Evolutionary conservation across 1,284 basidiomycete species (phyloP).

Genomic region (Ustilago lituana): DNA sequence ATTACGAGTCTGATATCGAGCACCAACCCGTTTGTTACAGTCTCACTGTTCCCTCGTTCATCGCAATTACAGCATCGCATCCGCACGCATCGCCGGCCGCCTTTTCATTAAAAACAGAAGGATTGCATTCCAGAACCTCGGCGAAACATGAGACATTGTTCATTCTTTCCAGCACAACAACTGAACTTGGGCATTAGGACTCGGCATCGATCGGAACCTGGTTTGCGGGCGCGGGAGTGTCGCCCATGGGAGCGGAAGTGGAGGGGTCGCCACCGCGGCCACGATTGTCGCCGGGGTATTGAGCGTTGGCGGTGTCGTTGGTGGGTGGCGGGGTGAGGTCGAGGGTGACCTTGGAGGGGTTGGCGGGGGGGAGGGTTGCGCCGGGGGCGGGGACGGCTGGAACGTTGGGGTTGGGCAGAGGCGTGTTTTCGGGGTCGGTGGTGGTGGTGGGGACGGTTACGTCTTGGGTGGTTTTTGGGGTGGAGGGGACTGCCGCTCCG

Average conservation of each 20-base stretch:
- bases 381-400: conserved; percentile 32
- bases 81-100: too few species aligned
- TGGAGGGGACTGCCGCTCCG: background rate
- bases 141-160: conserved; percentile 7
- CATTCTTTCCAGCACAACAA: too few species aligned
- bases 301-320: conserved; percentile 28
- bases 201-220: conserved; percentile 44
- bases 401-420: conserved; percentile 8
- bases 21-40: too few species aligned
- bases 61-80: conserved; percentile 34
- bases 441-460: background rate
- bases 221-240: conserved; percentile 29
- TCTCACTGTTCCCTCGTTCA: background rate
- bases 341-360: conserved; percentile 21
- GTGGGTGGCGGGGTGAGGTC: conserved; percentile 22
- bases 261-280: conserved; percentile 29
- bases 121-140: background rate
- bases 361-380: conserved; percentile 34
- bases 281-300: conserved; percentile 30
- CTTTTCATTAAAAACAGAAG: background rate
- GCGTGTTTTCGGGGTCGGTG: conserved; percentile 15
- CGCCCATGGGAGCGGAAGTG: conserved; percentile 37
- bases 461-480: conserved; percentile 9
- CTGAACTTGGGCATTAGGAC: conserved; percentile 12
- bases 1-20: too few species aligned